These are phyloP conservation scores for Solanum dulcamara DNA, from an alignment of 257 asterid genomes.

Conservation along the genomic window DNA sequence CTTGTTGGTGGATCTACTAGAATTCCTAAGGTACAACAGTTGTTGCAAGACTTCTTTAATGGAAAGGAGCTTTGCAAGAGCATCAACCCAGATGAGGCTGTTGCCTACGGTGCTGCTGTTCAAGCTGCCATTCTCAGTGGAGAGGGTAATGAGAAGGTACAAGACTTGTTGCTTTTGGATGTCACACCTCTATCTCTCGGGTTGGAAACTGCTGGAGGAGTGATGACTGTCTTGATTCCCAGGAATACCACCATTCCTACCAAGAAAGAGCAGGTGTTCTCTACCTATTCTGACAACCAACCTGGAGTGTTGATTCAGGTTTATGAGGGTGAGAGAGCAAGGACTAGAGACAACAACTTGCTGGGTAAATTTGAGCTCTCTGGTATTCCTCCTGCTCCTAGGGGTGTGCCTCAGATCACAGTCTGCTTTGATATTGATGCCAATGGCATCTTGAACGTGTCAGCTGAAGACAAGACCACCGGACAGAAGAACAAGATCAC, in stretches of 20 bases:
- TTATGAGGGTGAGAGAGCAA: conserved; percentile 23
- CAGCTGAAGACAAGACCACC: conserved; percentile 22
- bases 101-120: conserved; percentile 30
- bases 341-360: conserved; percentile 24
- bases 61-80: conserved; percentile 16
- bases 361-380: conserved; percentile 27
- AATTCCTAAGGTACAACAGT: conserved; percentile 15
- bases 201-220: conserved; percentile 16
- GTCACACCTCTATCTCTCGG: conserved; percentile 29
- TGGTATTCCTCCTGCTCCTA: conserved; percentile 25
- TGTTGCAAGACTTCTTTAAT: conserved; percentile 10
- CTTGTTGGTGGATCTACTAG: conserved; percentile 19
- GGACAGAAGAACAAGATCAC: conserved; percentile 28
- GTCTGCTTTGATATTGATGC: conserved; percentile 31
- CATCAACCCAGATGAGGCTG: conserved; percentile 30
- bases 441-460: conserved; percentile 25
- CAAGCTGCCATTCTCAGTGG: conserved; percentile 30
- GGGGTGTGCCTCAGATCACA: conserved; percentile 23
- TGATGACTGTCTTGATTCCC: conserved; percentile 19
- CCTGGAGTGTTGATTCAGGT: conserved; percentile 29
- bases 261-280: conserved; percentile 20
- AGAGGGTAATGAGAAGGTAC: conserved; percentile 21
- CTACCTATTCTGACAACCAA: conserved; percentile 26
- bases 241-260: conserved; percentile 31
- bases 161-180: conserved; percentile 19